Percentiles rank a stretch among this genome's conserved stretches.
Conservation (phyloP, 768 basidiomycete genomes). For the Russula sp. region DNA sequence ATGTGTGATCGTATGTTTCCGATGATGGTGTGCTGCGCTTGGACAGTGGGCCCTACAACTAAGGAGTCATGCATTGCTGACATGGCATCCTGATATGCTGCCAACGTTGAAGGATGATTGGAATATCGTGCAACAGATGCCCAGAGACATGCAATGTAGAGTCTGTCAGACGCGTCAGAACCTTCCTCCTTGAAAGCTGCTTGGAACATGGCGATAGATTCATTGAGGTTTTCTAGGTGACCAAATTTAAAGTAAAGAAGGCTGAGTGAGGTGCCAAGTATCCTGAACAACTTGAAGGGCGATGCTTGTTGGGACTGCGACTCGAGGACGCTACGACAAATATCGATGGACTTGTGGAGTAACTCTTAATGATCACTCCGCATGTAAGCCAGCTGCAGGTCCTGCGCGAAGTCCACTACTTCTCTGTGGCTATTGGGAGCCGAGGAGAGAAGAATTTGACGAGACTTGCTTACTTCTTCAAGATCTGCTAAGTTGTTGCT, state of each 20-base stretch:
- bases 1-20: background rate
- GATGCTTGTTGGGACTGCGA: background rate
- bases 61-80: background rate
- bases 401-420: background rate
- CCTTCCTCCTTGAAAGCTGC: background rate
- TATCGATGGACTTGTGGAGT: conserved; percentile 1
- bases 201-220: background rate
- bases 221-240: background rate
- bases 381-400: background rate
- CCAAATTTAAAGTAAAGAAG: background rate
- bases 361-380: background rate
- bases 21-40: background rate
- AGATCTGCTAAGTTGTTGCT: background rate
- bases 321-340: background rate
- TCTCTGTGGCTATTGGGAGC: background rate
- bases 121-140: background rate
- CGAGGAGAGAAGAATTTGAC: background rate
- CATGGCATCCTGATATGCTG: background rate
- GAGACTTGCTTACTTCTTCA: background rate
- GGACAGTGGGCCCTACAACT: background rate
- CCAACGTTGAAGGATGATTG: background rate
- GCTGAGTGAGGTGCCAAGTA: background rate
- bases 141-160: background rate
- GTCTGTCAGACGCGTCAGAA: background rate
- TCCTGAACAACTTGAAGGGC: background rate